These are phyloP conservation scores for Mycena rosella DNA, from an alignment of 768 basidiomycete species.

Conservation along the genomic window DNA sequence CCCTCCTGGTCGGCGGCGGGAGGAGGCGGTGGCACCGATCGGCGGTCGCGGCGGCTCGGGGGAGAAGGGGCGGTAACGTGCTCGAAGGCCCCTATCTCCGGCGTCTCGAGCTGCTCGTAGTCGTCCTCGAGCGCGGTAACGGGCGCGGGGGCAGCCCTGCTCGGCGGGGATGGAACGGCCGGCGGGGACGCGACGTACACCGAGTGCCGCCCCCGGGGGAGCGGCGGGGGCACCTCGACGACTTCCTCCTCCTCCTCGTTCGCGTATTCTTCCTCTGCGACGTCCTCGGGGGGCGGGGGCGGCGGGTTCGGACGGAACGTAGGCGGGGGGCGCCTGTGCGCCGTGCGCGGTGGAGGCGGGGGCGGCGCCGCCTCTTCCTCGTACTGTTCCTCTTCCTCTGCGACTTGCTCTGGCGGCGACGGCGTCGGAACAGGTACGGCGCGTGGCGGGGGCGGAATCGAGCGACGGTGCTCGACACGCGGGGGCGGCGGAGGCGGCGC, in stretches of 20 bases:
- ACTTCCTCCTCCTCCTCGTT: slow-evolving; percentile 38
- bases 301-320: slow-evolving; percentile 29
- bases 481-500: slow-evolving; percentile 1
- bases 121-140: slow-evolving; percentile 24
- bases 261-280: slow-evolving; percentile 11
- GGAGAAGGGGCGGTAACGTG: slow-evolving; percentile 28
- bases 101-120: slow-evolving; percentile 34
- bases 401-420: slow-evolving; percentile 23
- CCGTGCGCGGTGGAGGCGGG: slow-evolving; percentile 34
- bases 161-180: neutral
- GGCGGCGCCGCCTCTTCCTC: slow-evolving; percentile 30
- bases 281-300: slow-evolving; percentile 26
- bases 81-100: slow-evolving; percentile 33
- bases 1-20: neutral
- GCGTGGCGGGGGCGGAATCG: slow-evolving; percentile 23
- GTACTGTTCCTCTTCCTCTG: slow-evolving; percentile 7
- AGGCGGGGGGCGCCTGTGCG: slow-evolving; percentile 8
- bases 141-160: neutral
- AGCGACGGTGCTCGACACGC: slow-evolving; percentile 15
- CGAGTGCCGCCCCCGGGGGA: slow-evolving; percentile 17
- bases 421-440: slow-evolving; percentile 28
- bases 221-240: slow-evolving; percentile 30
- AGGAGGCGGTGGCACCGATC: slow-evolving; percentile 19
- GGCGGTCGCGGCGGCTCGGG: slow-evolving; percentile 35
- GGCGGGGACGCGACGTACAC: slow-evolving; percentile 1